These are phyloP conservation scores for Globisporangium nunn DNA, from an alignment of 352 stramenopile species.

Conservation along the genomic window DNA sequence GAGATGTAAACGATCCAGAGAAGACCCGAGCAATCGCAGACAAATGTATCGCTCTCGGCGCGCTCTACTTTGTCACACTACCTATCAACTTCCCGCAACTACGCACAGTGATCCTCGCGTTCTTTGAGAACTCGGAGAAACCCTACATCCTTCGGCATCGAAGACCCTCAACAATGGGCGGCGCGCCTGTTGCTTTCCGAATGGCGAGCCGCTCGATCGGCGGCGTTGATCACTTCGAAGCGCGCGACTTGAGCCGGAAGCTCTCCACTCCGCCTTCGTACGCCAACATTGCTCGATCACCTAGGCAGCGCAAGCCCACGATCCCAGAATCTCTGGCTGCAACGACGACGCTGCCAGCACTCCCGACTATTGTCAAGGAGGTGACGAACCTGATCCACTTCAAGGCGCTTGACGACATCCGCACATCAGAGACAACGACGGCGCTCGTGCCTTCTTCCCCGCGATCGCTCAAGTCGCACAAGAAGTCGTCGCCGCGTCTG, in stretches of 20 bases:
- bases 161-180: conserved; percentile 12
- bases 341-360: conserved; percentile 11
- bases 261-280: conserved; percentile 30
- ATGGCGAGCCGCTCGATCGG: conserved; percentile 29
- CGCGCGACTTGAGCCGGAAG: conserved; percentile 29
- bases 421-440: conserved; percentile 21
- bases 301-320: conserved; percentile 23
- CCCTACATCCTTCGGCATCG: conserved; percentile 50
- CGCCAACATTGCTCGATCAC: conserved; percentile 14
- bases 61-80: conserved; percentile 52
- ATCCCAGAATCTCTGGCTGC: not conserved
- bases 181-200: conserved; percentile 16
- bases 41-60: conserved; percentile 38
- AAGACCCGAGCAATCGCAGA: conserved; percentile 26
- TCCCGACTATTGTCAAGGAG: conserved; percentile 12
- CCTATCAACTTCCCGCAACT: conserved; percentile 55
- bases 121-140: conserved; percentile 47
- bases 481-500: conserved; percentile 31
- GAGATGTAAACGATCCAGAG: conserved; percentile 23
- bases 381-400: conserved; percentile 8
- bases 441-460: conserved; percentile 23
- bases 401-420: conserved; percentile 17
- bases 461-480: conserved; percentile 39
- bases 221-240: conserved; percentile 26
- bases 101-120: conserved; percentile 42